Percentiles rank a stretch among this genome's conserved stretches.
Conservation (phyloP, 495 filamentous ascomycete genomes). For the Aspergillus panamensis region DNA sequence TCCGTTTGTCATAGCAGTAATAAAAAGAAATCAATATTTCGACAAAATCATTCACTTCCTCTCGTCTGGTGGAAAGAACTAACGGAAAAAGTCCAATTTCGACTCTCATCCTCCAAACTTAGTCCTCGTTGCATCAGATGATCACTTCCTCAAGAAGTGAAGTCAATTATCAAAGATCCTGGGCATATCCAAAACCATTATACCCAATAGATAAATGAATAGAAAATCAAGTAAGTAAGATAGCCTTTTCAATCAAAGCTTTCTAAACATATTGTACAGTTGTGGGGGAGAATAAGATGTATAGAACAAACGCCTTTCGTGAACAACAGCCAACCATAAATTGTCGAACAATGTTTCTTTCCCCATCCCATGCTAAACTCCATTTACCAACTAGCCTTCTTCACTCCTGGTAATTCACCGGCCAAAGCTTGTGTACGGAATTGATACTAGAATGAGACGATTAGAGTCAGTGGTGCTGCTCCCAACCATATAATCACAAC, state of each 20-base stretch:
- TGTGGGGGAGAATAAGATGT: constrained; percentile 21
- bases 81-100: too few species aligned
- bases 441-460: constrained; percentile 61
- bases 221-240: constrained; percentile 1
- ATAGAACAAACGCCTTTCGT: constrained; percentile 32
- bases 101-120: too few species aligned
- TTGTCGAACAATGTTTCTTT: constrained; percentile 18
- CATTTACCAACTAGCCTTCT: constrained; percentile 87
- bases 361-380: constrained; percentile 4
- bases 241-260: constrained; percentile 2
- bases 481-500: background rate
- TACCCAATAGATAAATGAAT: background rate
- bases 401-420: constrained; percentile 88
- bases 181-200: background rate
- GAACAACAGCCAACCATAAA: constrained; percentile 24
- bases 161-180: background rate
- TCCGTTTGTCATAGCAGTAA: too few species aligned
- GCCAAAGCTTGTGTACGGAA: constrained; percentile 85
- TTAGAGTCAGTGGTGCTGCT: constrained; percentile 24
- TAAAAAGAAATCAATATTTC: too few species aligned
- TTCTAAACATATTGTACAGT: constrained; percentile 34
- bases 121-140: too few species aligned
- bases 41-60: too few species aligned
- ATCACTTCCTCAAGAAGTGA: background rate
- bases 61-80: too few species aligned